Evolutionary conservation across 495 filamentous ascomycete genomes (phyloP), one percentile per base, ranked within the genome.

Genomic region (Podospora appendiculata): DNA sequence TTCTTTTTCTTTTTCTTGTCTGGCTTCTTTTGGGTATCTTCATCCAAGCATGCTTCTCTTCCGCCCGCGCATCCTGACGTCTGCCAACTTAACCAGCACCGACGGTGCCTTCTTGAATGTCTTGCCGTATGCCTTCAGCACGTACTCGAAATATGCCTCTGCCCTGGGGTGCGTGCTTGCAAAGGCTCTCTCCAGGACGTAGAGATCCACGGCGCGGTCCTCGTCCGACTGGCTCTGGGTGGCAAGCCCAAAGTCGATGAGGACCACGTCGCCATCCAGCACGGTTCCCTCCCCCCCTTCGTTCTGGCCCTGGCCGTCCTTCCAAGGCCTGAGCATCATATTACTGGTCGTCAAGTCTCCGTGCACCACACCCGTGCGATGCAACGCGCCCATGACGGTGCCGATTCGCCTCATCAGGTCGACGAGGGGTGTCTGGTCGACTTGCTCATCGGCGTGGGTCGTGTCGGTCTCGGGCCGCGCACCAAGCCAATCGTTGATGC

Each of bases 281-380:
- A 57, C 68, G 7, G 53, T 56, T 10, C 56, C 65, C 32, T 57
- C 63, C 6, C 58, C 61, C 10, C 44, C 60, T 44, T 53, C 52
- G 34, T 40, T 47, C 8, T 41, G 45, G 5, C 51, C 45, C 14
- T 55, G 43, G 43, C 55, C 39, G 18, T 45, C 33, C 17, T 41
- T 45, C 57, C 51, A 44, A 34, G 73, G 72, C 50, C 85, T 66
- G 45, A 99, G 66, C 83, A 99, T 96, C 68, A 99, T 73, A 71
- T 98, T 98, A 70, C 91, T 96, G 52, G 92, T 98, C 53, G 94
- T 98, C 72, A 98, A 70, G 71, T 98, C 93, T 42, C 93, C 93
- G 74, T 98, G 93, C 45, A 94, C 80, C 41, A 96, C 82, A 13
- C 93, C 92, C 16, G 79, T 77, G 47, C 73, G 77, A 73, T 98